Base-by-base conservation (phyloP, 306 rosid species). In the Lotus japonicus region DNA sequence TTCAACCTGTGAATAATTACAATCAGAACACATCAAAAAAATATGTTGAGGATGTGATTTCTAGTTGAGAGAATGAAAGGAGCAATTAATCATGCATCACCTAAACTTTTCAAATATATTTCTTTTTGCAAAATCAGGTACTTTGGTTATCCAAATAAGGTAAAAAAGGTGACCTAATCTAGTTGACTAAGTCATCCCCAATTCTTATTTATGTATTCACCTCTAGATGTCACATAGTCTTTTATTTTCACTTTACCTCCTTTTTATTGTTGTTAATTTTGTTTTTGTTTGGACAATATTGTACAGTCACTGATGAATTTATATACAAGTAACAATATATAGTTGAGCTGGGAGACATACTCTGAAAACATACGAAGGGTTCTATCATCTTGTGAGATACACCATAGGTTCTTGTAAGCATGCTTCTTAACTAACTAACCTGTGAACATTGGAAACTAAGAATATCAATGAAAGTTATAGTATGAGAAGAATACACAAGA, bases 91-190 rank as follows among this genome's bases (percentile, higher is more conserved):
- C 72, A 65, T 70, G 58, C 64, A 58, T 50, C 33, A 44, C 36
- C 51, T 45, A 52, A 43, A 41, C 49, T 75, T 58, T 75, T 65
- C 58, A 58, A 51, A 74, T 59, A 63, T 69, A 26, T 64, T 64
- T 44, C 33, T 64, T 64, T 64, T n/a, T 13, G 63, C 39, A 66
- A 54, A 73, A 49, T 56, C 5, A 11, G 16, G 28, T 23, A 46
- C 53, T 58, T 70, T 28, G 41, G 62, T 68, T 44, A 56, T 74
- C 59, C 58, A 54, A 43, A 35, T n/a, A n/a, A n/a, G n/a, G n/a
- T n/a, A n/a, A 79, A 74, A 26, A 26, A 26, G 68, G 58, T 56
- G 56, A 36, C 43, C 70, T 75, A 80, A 75, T 64, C 35, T 64
- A 70, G 66, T 62, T 55, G 64, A 41, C 48, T 55, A 38, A 46